These are phyloP conservation scores for Pestalotiopsis sp. DNA, from an alignment of 2,329 filamentous ascomycete species.

Conservation along the genomic window DNA sequence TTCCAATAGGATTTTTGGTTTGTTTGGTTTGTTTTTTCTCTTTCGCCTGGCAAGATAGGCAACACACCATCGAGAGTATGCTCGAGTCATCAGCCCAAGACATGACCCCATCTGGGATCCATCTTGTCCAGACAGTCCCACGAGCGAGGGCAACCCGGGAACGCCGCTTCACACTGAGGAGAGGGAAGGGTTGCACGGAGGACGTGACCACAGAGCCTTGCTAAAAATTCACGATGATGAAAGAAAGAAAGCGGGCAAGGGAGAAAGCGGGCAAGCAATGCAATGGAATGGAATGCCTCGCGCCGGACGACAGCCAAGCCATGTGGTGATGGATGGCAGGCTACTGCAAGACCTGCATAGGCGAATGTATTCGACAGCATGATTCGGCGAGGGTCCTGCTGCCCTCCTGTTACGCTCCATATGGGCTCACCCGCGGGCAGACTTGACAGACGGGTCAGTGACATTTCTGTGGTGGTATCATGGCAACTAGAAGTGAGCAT, in stretches of 20 bases:
- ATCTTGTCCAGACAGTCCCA: neutral
- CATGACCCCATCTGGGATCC: neutral
- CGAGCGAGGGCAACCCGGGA: neutral
- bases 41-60: neutral
- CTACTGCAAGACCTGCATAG: constrained; percentile 15
- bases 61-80: neutral
- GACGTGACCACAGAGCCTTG: neutral
- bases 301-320: constrained; percentile 1
- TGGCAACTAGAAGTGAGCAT: neutral
- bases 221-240: neutral
- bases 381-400: constrained; percentile 10
- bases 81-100: neutral
- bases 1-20: neutral
- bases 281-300: neutral
- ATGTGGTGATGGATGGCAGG: constrained; percentile 13
- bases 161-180: neutral
- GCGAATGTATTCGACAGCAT: constrained; percentile 4
- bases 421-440: neutral
- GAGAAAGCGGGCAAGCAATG: neutral
- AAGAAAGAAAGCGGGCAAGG: neutral
- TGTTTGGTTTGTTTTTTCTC: neutral
- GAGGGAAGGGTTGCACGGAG: neutral
- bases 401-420: neutral
- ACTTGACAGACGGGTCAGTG: neutral
- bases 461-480: neutral